Percentiles rank a stretch among this genome's conserved stretches.
phyloP scores from a whole-genome alignment of 2,329 filamentous ascomycete species.

The Claviceps maximensis region DNA sequence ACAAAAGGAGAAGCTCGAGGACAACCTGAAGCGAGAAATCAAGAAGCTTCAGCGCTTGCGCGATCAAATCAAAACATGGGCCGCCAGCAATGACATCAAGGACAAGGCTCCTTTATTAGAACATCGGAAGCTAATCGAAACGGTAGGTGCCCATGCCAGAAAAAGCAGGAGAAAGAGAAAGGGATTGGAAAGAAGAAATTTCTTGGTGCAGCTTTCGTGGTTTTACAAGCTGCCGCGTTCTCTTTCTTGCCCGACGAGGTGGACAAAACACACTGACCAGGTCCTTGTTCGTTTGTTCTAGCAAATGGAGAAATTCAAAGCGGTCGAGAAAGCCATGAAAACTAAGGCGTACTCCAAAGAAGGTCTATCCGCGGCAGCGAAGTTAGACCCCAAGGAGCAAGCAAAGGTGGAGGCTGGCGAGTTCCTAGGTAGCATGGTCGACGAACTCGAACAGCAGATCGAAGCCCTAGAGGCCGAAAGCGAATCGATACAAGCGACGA shows the following conservation, averaged over 20 bases:
- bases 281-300: slow-evolving; percentile 23
- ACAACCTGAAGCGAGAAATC: slow-evolving; percentile 97
- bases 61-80: slow-evolving; percentile 99
- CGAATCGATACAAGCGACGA: slow-evolving; percentile 70
- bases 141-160: slow-evolving; percentile 44
- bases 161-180: not conserved
- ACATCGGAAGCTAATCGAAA: slow-evolving; percentile 92
- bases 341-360: slow-evolving; percentile 99
- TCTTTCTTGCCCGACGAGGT: not conserved
- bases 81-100: slow-evolving; percentile 96
- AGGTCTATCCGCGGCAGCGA: slow-evolving; percentile 78
- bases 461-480: slow-evolving; percentile 84
- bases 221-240: not conserved
- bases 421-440: slow-evolving; percentile 76
- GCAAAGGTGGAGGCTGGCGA: slow-evolving; percentile 81
- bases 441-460: slow-evolving; percentile 87
- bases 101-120: slow-evolving; percentile 94
- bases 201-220: not conserved
- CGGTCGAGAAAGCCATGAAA: slow-evolving; percentile 99
- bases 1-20: slow-evolving; percentile 96
- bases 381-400: slow-evolving; percentile 94
- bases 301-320: slow-evolving; percentile 99
- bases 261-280: not conserved
- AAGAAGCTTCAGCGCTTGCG: slow-evolving; percentile 97
- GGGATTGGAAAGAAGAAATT: not conserved